Evolutionary conservation across 2,329 filamentous ascomycete species (phyloP), one percentile per base, ranked within the genome.

Genomic region (Fusarium irregulare): DNA sequence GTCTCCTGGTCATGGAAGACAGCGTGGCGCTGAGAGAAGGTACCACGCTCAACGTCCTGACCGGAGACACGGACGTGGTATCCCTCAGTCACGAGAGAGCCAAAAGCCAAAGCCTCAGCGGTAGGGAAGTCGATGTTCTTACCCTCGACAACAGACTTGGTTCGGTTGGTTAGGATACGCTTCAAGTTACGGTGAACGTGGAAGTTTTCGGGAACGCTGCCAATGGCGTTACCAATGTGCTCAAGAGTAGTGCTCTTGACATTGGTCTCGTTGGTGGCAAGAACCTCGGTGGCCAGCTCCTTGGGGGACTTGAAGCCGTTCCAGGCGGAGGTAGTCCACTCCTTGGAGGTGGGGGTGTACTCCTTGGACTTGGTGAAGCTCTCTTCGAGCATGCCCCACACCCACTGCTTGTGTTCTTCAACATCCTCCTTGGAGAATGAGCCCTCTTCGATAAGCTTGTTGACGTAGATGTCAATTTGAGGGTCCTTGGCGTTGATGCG

Each of bases 281-380:
- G 86, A 47, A 98, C 90, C 84, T 99, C 96, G 25, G 91, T 96
- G 32, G 95, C 94, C 69, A 99, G 87, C 83, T 99, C 96, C 86
- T 98, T 98, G 76, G 96, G 96, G 32, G 94, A 97, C 86, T 98
- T 98, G 90, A 99, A 98, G 68, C 95, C 95, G 84, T 99, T 97
- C 96, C 96, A 99, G 60, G 96, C 95, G 54, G 94, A 98, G 11
- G 96, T 98, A 74, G 97, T 90, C 96, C 96, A 99, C 83, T 99
- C 96, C 84, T 97, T 97, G 72, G 94, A 93, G 42, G 93, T 97
- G 47, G 96, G 93, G 81, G 95, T 92, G 83, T 99, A 99, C 77
- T 99, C 95, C 83, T 97, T 98, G 83, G 94, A 97, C 83, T 95
- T 94, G 76, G 93, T 88, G 82, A 98, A 99, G 84, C 94, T 98